A percentile compares a stretch with the other conserved stretches of the same genome.
Conservation (phyloP, 2,329 filamentous ascomycete genomes). For the Neophaeococcomyces aloes region DNA sequence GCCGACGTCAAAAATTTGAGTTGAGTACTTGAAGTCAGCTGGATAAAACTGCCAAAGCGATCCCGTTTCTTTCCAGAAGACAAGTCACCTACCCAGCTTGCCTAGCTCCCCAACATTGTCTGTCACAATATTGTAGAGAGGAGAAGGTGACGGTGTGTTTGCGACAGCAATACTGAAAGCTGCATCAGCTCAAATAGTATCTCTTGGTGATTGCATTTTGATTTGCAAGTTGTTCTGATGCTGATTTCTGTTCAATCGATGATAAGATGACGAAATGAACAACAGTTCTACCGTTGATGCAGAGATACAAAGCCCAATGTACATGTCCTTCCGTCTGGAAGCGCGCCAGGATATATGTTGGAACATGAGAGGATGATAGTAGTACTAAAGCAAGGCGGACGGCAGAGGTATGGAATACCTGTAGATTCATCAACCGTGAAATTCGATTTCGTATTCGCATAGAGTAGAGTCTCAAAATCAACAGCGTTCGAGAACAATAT, state of each 20-base stretch:
- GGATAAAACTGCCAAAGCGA: slow-evolving; percentile 39
- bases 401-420: slow-evolving; percentile 46
- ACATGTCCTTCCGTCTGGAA: slow-evolving; percentile 35
- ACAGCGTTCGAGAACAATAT: background rate
- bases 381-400: slow-evolving; percentile 38
- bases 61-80: slow-evolving; percentile 29
- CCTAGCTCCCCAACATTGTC: slow-evolving; percentile 47
- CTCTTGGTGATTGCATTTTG: slow-evolving; percentile 33
- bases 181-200: slow-evolving; percentile 41
- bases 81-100: slow-evolving; percentile 35
- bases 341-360: slow-evolving; percentile 39
- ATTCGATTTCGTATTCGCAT: slow-evolving; percentile 23
- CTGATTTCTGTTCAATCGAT: slow-evolving; percentile 27
- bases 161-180: slow-evolving; percentile 36
- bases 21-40: slow-evolving; percentile 29
- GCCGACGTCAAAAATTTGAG: slow-evolving; percentile 28
- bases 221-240: slow-evolving; percentile 11
- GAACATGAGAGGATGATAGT: slow-evolving; percentile 36
- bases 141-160: slow-evolving; percentile 34
- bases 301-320: slow-evolving; percentile 30
- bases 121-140: slow-evolving; percentile 31
- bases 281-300: slow-evolving; percentile 40
- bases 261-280: slow-evolving; percentile 37
- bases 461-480: background rate
- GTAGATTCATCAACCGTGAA: slow-evolving; percentile 39